Conservation (phyloP, 805 yeast genomes). For the Priceomyces carsonii region DNA sequence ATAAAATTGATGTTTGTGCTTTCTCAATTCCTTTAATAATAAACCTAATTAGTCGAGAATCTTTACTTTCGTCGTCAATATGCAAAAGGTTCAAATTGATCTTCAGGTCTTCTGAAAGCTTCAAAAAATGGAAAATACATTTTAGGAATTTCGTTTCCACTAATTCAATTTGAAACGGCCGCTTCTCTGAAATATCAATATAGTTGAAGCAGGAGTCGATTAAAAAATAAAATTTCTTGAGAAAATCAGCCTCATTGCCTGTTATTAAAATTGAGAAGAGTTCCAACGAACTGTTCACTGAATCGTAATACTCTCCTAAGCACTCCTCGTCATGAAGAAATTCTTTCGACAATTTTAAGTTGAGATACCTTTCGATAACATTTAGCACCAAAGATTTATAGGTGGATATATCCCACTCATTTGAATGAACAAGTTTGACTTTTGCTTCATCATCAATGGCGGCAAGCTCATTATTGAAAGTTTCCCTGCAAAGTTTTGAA, state of each 20-base stretch:
- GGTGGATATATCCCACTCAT: slow-evolving; percentile 55
- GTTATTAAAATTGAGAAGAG: slow-evolving; percentile 46
- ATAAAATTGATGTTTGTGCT: slow-evolving; percentile 42
- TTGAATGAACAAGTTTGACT: slow-evolving; percentile 40
- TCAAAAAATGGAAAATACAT: slow-evolving; percentile 29
- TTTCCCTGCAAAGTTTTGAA: slow-evolving; percentile 40
- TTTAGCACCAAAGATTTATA: slow-evolving; percentile 57
- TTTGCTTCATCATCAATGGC: slow-evolving; percentile 50
- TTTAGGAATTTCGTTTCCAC: slow-evolving; percentile 27
- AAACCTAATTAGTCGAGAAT: slow-evolving; percentile 41
- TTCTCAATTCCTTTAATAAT: slow-evolving; percentile 50
- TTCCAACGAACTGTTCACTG: slow-evolving; percentile 40
- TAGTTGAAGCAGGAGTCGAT: slow-evolving; percentile 35
- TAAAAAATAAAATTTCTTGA: slow-evolving; percentile 41
- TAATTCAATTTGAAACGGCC: slow-evolving; percentile 24
- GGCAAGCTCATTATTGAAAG: slow-evolving; percentile 59
- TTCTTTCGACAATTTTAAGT: slow-evolving; percentile 19
- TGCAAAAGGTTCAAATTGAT: slow-evolving; percentile 29
- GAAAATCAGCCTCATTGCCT: slow-evolving; percentile 59
- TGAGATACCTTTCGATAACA: slow-evolving; percentile 48
- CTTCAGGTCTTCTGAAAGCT: slow-evolving; percentile 27
- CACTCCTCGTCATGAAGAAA: slow-evolving; percentile 18
- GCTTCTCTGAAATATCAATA: slow-evolving; percentile 10
- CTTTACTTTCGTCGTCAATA: slow-evolving; percentile 29
- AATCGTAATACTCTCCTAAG: slow-evolving; percentile 24